Evolutionary conservation across 208 protist genomes (phyloP).

Genomic region (Crithidia sp.): DNA sequence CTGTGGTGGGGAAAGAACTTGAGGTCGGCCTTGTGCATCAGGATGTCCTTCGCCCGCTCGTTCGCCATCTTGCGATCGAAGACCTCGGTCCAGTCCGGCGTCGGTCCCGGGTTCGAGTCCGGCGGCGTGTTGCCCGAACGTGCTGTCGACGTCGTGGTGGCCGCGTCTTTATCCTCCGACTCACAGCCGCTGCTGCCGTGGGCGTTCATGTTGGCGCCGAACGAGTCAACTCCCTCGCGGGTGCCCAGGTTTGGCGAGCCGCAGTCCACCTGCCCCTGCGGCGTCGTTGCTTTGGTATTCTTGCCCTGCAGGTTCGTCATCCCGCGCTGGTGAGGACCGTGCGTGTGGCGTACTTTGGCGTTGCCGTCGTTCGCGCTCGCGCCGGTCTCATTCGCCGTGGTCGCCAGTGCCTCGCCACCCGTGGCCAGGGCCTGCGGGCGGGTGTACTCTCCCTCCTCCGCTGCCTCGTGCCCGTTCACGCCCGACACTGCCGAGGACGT

Average conservation of each 20-base stretch:
- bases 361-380: neutral
- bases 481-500: neutral
- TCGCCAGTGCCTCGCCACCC: neutral
- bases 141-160: slow-evolving; percentile 13
- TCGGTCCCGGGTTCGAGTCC: slow-evolving; percentile 9
- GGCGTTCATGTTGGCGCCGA: neutral
- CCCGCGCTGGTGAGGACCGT: slow-evolving; percentile 5
- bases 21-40: slow-evolving; percentile 36
- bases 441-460: too few species aligned
- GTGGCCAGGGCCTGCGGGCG: neutral
- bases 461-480: neutral
- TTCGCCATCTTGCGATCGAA: slow-evolving; percentile 40
- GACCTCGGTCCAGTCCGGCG: slow-evolving; percentile 34
- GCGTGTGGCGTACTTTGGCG: neutral
- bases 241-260: neutral
- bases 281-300: neutral
- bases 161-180: slow-evolving; percentile 10
- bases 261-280: neutral
- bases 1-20: slow-evolving; percentile 31
- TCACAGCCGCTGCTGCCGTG: slow-evolving; percentile 3
- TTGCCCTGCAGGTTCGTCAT: neutral
- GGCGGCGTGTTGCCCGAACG: slow-evolving; percentile 20
- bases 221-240: neutral
- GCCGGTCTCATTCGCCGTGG: neutral
- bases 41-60: slow-evolving; percentile 34